Evolutionary conservation across 73 alveolate genomes (phyloP).

Genomic region (Tetrahymena borealis): DNA sequence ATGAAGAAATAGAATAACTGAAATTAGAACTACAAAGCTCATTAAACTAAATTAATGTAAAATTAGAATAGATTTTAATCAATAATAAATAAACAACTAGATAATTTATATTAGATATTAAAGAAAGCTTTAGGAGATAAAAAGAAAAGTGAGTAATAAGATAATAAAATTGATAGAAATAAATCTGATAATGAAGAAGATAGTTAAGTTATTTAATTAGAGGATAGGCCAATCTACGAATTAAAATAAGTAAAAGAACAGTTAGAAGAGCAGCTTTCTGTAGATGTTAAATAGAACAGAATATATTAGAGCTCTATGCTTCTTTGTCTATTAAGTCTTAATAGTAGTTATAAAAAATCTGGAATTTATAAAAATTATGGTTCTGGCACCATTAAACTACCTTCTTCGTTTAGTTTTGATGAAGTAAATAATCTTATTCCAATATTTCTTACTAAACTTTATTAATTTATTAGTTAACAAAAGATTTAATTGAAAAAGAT

Average conservation of each 20-base stretch:
- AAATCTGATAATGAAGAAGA: not conserved
- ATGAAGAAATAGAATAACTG: not conserved
- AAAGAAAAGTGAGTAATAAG: not conserved
- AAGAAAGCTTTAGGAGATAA: not conserved
- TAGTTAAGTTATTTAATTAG: not conserved
- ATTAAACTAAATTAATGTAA: not conserved
- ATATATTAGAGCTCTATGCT: not conserved
- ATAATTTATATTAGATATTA: not conserved
- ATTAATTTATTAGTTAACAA: not conserved
- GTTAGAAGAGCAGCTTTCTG: not conserved
- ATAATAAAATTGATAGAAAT: not conserved
- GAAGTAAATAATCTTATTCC: not conserved
- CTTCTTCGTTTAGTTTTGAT: not conserved
- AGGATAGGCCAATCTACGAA: not conserved
- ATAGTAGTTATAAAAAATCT: not conserved
- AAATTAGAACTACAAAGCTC: not conserved
- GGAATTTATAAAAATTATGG: not conserved
- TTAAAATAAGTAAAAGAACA: not conserved
- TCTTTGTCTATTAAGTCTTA: not conserved
- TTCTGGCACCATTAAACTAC: not conserved
- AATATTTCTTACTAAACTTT: not conserved
- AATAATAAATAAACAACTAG: not conserved
- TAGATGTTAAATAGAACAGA: not conserved
- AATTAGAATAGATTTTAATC: not conserved
- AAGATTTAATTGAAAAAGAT: not conserved